Percentiles rank a stretch among this genome's conserved stretches.
Evolutionary conservation across 108 stramenopile species (phyloP).

Genomic region (Stephanodiscus minutulus): DNA sequence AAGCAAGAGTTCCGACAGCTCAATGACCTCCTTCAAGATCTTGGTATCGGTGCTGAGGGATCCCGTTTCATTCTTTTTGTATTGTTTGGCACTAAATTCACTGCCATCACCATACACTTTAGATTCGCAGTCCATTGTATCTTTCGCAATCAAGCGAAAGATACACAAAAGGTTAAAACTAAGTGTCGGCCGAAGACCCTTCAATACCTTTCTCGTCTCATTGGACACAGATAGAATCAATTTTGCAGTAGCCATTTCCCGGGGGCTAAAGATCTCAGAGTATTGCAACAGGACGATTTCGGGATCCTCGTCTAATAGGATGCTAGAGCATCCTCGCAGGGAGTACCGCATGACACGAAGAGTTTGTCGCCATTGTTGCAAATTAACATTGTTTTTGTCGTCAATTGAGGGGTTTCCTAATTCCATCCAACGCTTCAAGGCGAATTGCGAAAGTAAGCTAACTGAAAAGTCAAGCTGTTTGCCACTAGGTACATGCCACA

Average conservation of each 20-base stretch:
- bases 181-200: slow-evolving; percentile 52
- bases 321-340: slow-evolving; percentile 72
- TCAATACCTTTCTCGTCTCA: slow-evolving; percentile 47
- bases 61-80: slow-evolving; percentile 34
- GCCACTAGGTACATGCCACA: slow-evolving; percentile 75
- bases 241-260: slow-evolving; percentile 66
- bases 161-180: slow-evolving; percentile 57
- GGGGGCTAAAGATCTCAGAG: slow-evolving; percentile 50
- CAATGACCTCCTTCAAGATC: slow-evolving; percentile 76
- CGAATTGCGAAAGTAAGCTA: slow-evolving; percentile 43
- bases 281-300: slow-evolving; percentile 37
- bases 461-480: slow-evolving; percentile 75
- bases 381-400: slow-evolving; percentile 16
- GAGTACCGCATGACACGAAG: slow-evolving; percentile 75
- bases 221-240: slow-evolving; percentile 48
- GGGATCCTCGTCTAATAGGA: slow-evolving; percentile 63
- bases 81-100: slow-evolving; percentile 20
- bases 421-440: slow-evolving; percentile 31
- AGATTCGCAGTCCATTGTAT: slow-evolving; percentile 54
- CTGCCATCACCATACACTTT: slow-evolving; percentile 20
- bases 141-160: slow-evolving; percentile 68
- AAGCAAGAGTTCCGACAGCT: slow-evolving; percentile 68
- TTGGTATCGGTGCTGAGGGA: slow-evolving; percentile 72
- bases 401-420: slow-evolving; percentile 16
- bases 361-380: slow-evolving; percentile 50